Evolutionary conservation across 192 early-diverging fungal genomes (phyloP).

Genomic region (Coemansia sp.): DNA sequence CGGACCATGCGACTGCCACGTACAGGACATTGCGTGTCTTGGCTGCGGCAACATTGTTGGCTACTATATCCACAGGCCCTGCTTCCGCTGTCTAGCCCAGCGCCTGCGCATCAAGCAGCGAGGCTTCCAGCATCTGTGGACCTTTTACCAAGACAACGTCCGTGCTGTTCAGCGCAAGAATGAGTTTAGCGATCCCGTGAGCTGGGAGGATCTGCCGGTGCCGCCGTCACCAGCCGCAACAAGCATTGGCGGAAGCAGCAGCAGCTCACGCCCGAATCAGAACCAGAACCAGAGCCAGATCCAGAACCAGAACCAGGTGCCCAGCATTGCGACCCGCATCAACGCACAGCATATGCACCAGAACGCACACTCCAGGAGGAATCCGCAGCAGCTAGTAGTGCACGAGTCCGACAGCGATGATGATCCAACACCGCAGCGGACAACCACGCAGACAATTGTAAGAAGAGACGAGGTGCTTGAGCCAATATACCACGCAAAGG

Average conservation of each 20-base stretch:
- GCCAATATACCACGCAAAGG: constrained; percentile 29
- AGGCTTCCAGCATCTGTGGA: constrained; percentile 56
- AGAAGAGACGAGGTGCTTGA: constrained; percentile 45
- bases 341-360: constrained; percentile 16
- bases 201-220: constrained; percentile 41
- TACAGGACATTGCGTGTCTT: constrained; percentile 52
- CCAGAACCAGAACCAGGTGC: too few species aligned
- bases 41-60: constrained; percentile 52
- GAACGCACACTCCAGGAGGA: constrained; percentile 8
- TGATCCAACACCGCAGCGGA: constrained; percentile 19
- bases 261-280: too few species aligned
- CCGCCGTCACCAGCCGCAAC: constrained; percentile 33
- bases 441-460: constrained; percentile 21
- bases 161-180: constrained; percentile 40
- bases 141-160: constrained; percentile 53
- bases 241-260: background rate
- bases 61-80: constrained; percentile 53
- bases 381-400: constrained; percentile 6
- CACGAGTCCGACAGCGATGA: background rate
- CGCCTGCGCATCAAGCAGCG: constrained; percentile 52
- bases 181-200: constrained; percentile 33
- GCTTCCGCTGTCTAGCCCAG: constrained; percentile 51
- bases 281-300: too few species aligned
- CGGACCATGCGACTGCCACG: constrained; percentile 53
- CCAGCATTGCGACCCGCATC: constrained; percentile 14